Conservation (phyloP, 306 rosid genomes). For the Crataegus laevigata region DNA sequence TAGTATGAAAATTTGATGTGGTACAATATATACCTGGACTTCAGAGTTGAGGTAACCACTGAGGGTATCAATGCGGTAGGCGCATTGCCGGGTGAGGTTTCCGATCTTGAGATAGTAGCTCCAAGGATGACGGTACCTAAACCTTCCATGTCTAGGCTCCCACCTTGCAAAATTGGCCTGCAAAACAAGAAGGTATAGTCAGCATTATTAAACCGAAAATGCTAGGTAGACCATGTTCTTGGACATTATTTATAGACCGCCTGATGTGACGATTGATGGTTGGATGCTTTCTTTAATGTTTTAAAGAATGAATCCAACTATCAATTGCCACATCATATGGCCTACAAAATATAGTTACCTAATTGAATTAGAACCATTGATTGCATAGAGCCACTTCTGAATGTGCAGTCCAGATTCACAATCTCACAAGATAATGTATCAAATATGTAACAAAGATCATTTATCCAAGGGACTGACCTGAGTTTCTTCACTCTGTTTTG, state of each 20-base stretch:
- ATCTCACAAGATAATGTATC: background rate
- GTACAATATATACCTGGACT: constrained; percentile 4
- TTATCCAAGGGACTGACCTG: constrained; percentile 13
- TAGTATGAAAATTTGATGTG: background rate
- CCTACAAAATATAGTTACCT: too few relatives aligned
- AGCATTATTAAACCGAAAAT: too few relatives aligned
- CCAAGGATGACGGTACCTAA: constrained; percentile 46
- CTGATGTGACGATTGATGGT: too few relatives aligned
- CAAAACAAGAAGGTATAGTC: background rate
- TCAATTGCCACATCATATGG: too few relatives aligned
- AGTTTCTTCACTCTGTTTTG: constrained; percentile 42
- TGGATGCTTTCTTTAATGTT: too few relatives aligned
- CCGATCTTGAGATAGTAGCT: constrained; percentile 44
- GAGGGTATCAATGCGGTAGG: constrained; percentile 40
- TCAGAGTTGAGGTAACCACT: constrained; percentile 24
- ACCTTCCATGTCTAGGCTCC: constrained; percentile 47
- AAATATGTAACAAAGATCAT: background rate
- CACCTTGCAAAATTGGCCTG: constrained; percentile 51
- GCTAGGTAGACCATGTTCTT: too few relatives aligned
- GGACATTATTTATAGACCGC: too few relatives aligned
- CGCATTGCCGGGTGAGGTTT: constrained; percentile 38
- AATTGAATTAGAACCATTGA: background rate
- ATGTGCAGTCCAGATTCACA: background rate
- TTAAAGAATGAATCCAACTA: too few relatives aligned
- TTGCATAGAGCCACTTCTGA: background rate